Percentiles rank a stretch among this genome's conserved stretches.
phyloP scores from a whole-genome alignment of 1,284 basidiomycete species.

The Cryptococcus maquisensis region DNA sequence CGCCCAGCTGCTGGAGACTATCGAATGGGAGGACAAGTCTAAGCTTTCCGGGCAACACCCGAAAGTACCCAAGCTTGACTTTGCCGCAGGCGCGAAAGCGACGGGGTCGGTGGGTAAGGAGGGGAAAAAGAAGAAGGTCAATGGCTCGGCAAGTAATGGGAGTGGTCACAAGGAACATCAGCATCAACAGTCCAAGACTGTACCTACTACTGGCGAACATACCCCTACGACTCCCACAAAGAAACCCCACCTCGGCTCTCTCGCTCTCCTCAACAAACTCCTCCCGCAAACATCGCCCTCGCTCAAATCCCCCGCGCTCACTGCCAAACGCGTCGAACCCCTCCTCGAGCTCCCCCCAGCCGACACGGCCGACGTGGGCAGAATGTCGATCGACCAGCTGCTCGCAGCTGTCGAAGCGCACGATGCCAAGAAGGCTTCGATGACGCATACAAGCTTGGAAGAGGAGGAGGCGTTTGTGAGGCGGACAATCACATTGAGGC shows the following conservation, averaged over 20 bases:
- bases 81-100: slow-evolving; percentile 41
- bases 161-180: neutral
- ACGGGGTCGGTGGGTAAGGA: slow-evolving; percentile 34
- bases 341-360: slow-evolving; percentile 12
- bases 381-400: slow-evolving; percentile 50
- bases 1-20: slow-evolving; percentile 45
- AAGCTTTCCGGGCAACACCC: slow-evolving; percentile 44
- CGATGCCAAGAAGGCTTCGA: slow-evolving; percentile 43
- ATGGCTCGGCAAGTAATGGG: neutral
- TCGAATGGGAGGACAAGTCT: slow-evolving; percentile 47
- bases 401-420: slow-evolving; percentile 50
- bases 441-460: slow-evolving; percentile 45
- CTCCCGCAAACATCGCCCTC: slow-evolving; percentile 5
- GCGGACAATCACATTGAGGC: slow-evolving; percentile 48
- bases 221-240: neutral
- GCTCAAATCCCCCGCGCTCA: slow-evolving; percentile 40
- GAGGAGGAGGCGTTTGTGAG: slow-evolving; percentile 53
- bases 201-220: neutral
- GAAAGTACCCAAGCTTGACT: slow-evolving; percentile 40
- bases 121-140: slow-evolving; percentile 18
- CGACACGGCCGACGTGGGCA: slow-evolving; percentile 32
- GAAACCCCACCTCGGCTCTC: slow-evolving; percentile 5
- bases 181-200: neutral
- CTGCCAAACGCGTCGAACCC: slow-evolving; percentile 32
- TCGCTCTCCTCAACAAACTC: slow-evolving; percentile 9